These are phyloP conservation scores for Ampelomyces quisqualis DNA, from an alignment of 2,329 filamentous ascomycete genomes.

Conservation along the genomic window DNA sequence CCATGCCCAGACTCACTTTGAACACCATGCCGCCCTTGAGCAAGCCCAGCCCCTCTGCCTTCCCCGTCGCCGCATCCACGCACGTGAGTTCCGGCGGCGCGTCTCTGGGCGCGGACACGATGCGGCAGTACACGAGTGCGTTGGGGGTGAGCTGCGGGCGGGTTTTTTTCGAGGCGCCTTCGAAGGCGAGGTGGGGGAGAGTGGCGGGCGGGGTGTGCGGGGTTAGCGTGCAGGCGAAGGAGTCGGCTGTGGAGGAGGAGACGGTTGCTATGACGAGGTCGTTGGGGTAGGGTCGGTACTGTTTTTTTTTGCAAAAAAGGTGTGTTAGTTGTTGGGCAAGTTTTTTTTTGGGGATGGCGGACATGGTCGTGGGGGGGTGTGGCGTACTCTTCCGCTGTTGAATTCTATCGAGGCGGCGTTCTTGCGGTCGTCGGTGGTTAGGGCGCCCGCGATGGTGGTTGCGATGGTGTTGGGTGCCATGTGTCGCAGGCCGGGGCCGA, in stretches of 20 bases:
- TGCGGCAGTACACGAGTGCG: conserved; percentile 84
- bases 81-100: conserved; percentile 91
- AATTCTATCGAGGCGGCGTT: conserved; percentile 77
- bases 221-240: conserved; percentile 77
- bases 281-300: conserved; percentile 78
- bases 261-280: conserved; percentile 90
- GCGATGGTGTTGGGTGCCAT: conserved; percentile 74
- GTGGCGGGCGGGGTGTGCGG: conserved; percentile 63
- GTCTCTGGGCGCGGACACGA: conserved; percentile 60
- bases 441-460: conserved; percentile 65
- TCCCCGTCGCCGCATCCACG: conserved; percentile 81
- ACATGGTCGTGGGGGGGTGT: no score
- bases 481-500: conserved; percentile 82
- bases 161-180: conserved; percentile 88
- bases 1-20: conserved; percentile 74
- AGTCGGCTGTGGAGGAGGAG: conserved; percentile 71
- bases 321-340: no score
- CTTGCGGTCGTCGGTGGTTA: conserved; percentile 69
- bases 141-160: conserved; percentile 73
- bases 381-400: conserved; percentile 65
- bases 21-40: conserved; percentile 86
- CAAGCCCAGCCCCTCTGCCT: conserved; percentile 82
- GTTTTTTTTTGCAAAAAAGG: conserved; percentile 12
- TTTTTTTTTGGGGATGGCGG: no score
- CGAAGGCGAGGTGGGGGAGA: conserved; percentile 87